Percentiles rank a stretch among this genome's conserved stretches.
These are phyloP conservation scores for Vigna trinervia DNA, from an alignment of 306 rosid genomes.

Conservation along the genomic window DNA sequence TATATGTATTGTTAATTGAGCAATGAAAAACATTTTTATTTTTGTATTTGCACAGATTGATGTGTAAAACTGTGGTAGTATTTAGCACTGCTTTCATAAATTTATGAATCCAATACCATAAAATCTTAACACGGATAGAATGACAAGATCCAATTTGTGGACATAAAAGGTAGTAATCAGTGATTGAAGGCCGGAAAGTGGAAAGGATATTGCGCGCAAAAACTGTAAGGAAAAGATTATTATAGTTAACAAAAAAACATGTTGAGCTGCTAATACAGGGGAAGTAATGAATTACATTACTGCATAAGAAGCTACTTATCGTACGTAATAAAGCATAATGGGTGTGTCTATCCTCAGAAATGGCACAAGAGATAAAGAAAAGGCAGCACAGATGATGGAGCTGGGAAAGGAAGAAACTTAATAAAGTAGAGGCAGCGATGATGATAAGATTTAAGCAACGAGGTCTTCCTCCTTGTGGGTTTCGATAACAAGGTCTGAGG, in stretches of 20 bases:
- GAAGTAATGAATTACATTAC: constrained; percentile 9
- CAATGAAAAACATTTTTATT: too few relatives aligned
- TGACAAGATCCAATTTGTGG: too few relatives aligned
- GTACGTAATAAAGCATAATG: background rate
- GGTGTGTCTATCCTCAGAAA: constrained; percentile 11
- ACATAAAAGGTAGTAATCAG: too few relatives aligned
- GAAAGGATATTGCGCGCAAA: background rate
- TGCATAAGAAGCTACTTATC: constrained; percentile 36
- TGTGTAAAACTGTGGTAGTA: too few relatives aligned
- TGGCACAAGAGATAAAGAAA: background rate
- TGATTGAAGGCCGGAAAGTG: too few relatives aligned
- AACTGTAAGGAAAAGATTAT: background rate
- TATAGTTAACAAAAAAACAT: background rate
- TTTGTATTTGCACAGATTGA: too few relatives aligned
- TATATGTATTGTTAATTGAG: too few relatives aligned
- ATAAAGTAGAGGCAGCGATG: background rate
- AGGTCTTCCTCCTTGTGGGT: constrained; percentile 94
- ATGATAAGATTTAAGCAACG: background rate
- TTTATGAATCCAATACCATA: too few relatives aligned
- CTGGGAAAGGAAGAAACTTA: background rate
- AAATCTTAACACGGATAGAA: too few relatives aligned
- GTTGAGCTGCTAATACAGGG: constrained; percentile 42
- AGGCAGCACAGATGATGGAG: too few relatives aligned
- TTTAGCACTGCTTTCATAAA: too few relatives aligned
- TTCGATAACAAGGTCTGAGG: constrained; percentile 57